Base-by-base conservation (phyloP, 805 yeast species). In the Yamadazyma tumulicola region DNA sequence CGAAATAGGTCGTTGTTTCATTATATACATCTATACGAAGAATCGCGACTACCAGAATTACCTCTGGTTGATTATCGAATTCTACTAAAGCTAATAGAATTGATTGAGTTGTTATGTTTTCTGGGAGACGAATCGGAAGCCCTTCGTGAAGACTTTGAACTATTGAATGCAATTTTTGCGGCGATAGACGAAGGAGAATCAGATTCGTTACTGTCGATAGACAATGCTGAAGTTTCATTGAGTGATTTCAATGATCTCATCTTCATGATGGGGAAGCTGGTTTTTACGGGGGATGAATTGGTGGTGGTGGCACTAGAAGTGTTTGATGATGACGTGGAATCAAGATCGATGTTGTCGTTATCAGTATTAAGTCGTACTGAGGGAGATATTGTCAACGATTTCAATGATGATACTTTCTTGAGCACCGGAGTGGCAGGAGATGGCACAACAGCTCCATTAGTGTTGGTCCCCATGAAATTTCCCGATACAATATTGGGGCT, bases 361-460 rank as follows among this genome's bases (percentile, higher is more conserved):
- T 38, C 35, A 3, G 35, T 25, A n/a, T 39, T 42, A 19, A 35
- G 33, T 31, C 61, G 41, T 0, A 51, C 43, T 34, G 61, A 61
- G 7, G 69, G 70, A 9, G 68, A 59, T 7, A 64, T 62, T 3
- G 68, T 59, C 5, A 67, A 51, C 4, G 67, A 56, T 34, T 64
- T 64, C 25, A 67, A 48, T 1, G 71, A 61, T 9, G 63, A 66
- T 1, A 63, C 52, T 24, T 56, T 51, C 14, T 21, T 38, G 11
- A 43, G 36, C 20, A 35, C 31, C 9, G 48, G 43, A n/a, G 45
- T 39, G 2, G 37, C 17, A 1, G 54, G 50, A 16, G 29, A 26
- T 8, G 6, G 19, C 17, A 16, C 27, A n/a, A n/a, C n/a, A n/a
- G n/a, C n/a, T n/a, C n/a, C n/a, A n/a, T n/a, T n/a, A 11, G 11